Evolutionary conservation across 257 asterid genomes (phyloP), one percentile per base, ranked within the genome.

Genomic region (Fraxinus excelsior): DNA sequence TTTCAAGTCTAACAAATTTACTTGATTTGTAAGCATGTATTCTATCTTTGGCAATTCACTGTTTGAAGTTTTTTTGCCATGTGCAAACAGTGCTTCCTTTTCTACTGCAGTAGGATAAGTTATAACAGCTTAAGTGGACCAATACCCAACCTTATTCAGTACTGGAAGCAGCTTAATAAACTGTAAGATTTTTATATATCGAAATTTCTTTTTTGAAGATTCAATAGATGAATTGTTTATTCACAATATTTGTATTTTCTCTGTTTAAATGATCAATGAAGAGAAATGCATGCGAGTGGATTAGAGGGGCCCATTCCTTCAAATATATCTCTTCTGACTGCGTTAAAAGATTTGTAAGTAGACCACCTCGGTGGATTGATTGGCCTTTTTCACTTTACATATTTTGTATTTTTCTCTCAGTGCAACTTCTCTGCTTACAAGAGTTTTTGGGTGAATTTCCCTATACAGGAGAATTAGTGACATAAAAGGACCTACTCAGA

Each of bases 211-310:
- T n/a, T 62, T 62, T 4, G 18, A 60, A 37, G 25, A 68, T 64
- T 21, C 3, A 7, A 18, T 21, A 10, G 19, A 35, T 64, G 35
- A 4, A 62, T 11, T 67, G 23, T 19, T 58, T 71, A 74, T 68
- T 82, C 37, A 14, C 40, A 64, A 29, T 44, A 71, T 23, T 21
- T 7, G 8, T 60, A 21, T 79, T 75, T 56, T 26, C 51, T 84
- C 37, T 74, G 12, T 80, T 81, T 42, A 44, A 66, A 32, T 60
- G 65, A 72, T 76, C 37, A 49, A 72, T 88, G 86, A 84, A 94
- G 99, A 65, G 97, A 94, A 81, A 85, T 92, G 96, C 86, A 91
- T 68, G 96, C 98, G 26, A 88, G 93, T 66, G 99, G 99, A 84
- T 82, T 94, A 74, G 87, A 82, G 75, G 98, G 98, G 58, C 96